Conservation (phyloP, 176 grass and related monocot species). For the Phragmites australis region DNA sequence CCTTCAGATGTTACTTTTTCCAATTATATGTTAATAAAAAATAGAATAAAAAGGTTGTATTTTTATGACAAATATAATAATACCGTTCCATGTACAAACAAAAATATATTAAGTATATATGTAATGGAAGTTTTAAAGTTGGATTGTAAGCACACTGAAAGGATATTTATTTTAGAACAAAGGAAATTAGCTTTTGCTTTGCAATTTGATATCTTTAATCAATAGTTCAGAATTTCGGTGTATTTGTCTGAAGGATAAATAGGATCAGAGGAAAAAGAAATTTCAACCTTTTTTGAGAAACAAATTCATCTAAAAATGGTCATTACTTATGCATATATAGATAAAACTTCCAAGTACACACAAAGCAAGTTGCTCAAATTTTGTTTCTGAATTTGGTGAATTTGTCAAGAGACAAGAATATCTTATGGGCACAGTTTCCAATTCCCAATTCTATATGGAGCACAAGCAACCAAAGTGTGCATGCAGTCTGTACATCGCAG, state of each 20-base stretch:
- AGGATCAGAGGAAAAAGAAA: neutral
- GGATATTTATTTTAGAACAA: neutral
- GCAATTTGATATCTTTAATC: neutral
- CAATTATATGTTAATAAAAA: neutral
- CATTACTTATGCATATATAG: neutral
- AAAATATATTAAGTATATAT: neutral
- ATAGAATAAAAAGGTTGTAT: neutral
- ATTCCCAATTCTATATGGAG: neutral
- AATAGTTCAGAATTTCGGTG: neutral
- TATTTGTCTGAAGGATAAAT: neutral
- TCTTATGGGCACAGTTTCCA: neutral
- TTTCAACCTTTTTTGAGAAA: neutral
- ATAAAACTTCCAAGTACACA: neutral
- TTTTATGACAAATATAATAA: neutral
- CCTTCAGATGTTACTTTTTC: no score
- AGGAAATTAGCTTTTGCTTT: slow-evolving; percentile 1
- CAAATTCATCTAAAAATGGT: neutral
- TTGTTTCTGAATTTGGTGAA: neutral
- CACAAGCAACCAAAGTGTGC: neutral
- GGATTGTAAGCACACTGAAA: neutral
- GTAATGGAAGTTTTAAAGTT: neutral
- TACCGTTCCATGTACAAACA: neutral
- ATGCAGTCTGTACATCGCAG: slow-evolving; percentile 3
- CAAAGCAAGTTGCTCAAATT: neutral
- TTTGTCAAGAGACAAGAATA: no score